Percentiles rank a stretch among this genome's conserved stretches.
These are phyloP conservation scores for Pseudocercospora fijiensis DNA, from an alignment of 2,329 filamentous ascomycete genomes.

Conservation along the genomic window DNA sequence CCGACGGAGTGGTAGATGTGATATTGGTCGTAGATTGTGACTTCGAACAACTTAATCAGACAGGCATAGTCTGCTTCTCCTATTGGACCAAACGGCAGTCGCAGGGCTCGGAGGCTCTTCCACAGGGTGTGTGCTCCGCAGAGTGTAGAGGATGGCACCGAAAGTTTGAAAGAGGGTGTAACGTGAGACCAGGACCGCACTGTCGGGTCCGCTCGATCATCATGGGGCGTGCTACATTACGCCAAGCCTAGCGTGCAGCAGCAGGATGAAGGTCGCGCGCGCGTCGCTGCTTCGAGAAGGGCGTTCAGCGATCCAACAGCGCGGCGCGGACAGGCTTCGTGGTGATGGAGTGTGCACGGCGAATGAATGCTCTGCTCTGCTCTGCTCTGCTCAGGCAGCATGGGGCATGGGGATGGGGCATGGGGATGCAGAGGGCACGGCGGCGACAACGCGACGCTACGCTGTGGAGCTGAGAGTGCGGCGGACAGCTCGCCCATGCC, in stretches of 20 bases:
- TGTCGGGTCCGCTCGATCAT: constrained; percentile 7
- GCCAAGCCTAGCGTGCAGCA: neutral
- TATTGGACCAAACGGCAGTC: no score
- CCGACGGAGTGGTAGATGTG: no score
- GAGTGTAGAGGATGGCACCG: no score
- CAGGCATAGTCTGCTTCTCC: no score
- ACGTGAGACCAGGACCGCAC: constrained; percentile 5
- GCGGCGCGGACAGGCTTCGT: neutral
- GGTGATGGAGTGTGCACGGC: neutral
- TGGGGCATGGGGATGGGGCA: no score
- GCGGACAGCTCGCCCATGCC: constrained; percentile 1
- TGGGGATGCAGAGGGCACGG: neutral
- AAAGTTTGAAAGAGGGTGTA: no score
- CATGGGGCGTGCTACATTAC: constrained; percentile 1
- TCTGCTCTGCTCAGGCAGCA: neutral
- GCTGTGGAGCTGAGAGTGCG: neutral
- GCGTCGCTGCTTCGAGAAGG: neutral
- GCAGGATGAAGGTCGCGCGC: constrained; percentile 1
- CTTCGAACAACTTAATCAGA: no score
- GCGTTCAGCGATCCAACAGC: neutral
- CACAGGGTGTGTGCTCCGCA: no score
- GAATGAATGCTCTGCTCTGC: neutral
- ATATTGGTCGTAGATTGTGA: no score
- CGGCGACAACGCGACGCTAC: neutral
- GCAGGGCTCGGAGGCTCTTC: no score